These are phyloP conservation scores for Metarhizium brunneum DNA, from an alignment of 2,329 filamentous ascomycete species.

Conservation along the genomic window DNA sequence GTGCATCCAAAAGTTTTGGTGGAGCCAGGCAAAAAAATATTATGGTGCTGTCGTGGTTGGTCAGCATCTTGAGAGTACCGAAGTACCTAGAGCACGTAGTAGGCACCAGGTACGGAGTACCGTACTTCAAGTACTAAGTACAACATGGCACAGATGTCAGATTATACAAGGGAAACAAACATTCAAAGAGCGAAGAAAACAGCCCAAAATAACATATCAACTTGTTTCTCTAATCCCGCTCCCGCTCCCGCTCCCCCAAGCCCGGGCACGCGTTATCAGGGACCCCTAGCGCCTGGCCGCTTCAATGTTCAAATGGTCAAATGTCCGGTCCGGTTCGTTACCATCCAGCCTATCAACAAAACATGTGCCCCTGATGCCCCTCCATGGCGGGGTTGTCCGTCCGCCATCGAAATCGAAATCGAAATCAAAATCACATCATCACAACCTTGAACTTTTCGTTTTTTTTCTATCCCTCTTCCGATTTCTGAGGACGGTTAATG, in stretches of 20 bases:
- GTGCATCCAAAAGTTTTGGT: slow-evolving; percentile 2
- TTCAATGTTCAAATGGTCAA: neutral
- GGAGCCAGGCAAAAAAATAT: slow-evolving; percentile 1
- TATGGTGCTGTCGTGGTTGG: too few relatives aligned
- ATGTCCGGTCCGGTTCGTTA: neutral
- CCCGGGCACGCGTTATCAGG: too few relatives aligned
- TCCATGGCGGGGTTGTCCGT: slow-evolving; percentile 3
- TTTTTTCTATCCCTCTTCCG: neutral
- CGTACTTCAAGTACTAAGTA: too few relatives aligned
- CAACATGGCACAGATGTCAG: too few relatives aligned
- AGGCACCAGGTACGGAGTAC: too few relatives aligned
- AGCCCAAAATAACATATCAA: too few relatives aligned
- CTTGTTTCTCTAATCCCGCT: too few relatives aligned
- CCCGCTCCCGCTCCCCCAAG: too few relatives aligned
- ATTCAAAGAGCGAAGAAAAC: too few relatives aligned
- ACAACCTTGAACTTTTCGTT: neutral
- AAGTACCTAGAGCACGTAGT: too few relatives aligned
- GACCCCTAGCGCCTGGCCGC: too few relatives aligned
- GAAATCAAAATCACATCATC: neutral
- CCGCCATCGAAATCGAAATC: neutral
- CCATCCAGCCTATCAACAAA: neutral
- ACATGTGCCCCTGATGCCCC: slow-evolving; percentile 1
- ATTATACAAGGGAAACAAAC: slow-evolving; percentile 3
- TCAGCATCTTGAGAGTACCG: too few relatives aligned
- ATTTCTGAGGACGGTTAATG: neutral